phyloP scores from a whole-genome alignment of 225 moss, liverwort and hornwort species.

The Polytrichum commune region DNA sequence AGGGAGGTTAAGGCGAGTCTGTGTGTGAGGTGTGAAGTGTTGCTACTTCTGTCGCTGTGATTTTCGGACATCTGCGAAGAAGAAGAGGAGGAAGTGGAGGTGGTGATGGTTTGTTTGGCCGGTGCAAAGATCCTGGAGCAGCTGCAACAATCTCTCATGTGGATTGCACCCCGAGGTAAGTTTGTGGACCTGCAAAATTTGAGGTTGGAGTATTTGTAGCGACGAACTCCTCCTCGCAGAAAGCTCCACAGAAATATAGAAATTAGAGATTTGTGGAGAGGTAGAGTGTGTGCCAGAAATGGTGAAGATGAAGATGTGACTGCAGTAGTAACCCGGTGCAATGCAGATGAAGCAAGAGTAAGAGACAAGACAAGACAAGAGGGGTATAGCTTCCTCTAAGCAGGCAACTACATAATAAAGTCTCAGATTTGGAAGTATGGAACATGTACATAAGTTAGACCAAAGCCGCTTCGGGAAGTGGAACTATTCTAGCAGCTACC shows the following conservation, averaged over 20 bases:
- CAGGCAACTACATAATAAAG: no score
- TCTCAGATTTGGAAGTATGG: no score
- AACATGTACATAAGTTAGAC: no score
- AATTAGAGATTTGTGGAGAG: background rate
- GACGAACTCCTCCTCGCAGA: background rate
- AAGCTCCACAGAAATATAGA: background rate
- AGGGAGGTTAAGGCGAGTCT: background rate
- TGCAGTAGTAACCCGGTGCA: no score
- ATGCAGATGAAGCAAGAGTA: background rate
- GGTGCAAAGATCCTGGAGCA: slow-evolving; percentile 12
- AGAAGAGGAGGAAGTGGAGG: background rate
- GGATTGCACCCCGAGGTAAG: slow-evolving; percentile 2
- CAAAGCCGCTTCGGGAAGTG: no score
- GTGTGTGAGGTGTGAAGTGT: background rate
- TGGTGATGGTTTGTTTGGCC: background rate
- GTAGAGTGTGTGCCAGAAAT: background rate
- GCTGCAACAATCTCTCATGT: slow-evolving; percentile 19
- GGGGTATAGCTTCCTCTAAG: no score
- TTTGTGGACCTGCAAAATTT: background rate
- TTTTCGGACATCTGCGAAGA: slow-evolving; percentile 14
- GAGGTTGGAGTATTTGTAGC: background rate
- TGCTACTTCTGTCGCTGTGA: slow-evolving; percentile 14
- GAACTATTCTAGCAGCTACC: no score
- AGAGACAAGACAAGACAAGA: background rate
- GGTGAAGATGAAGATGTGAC: no score